Evolutionary conservation across 2,329 filamentous ascomycete species (phyloP).

Genomic region (Colletotrichum gloeosporioides): DNA sequence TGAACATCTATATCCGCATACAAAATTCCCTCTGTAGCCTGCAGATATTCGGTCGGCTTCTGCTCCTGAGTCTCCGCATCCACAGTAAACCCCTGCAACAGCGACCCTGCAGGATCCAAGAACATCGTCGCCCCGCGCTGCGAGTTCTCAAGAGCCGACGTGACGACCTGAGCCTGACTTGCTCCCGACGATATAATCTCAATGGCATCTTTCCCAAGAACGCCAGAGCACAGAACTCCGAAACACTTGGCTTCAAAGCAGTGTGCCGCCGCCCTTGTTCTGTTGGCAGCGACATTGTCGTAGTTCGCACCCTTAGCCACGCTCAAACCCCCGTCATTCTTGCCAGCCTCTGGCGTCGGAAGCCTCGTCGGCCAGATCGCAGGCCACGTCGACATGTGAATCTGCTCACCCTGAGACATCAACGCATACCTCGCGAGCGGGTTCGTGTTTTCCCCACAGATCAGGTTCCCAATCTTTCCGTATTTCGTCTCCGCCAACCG

Average conservation of each 20-base stretch:
- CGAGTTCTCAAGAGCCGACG: slow-evolving; percentile 37
- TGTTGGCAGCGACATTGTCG: slow-evolving; percentile 59
- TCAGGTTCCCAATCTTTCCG: slow-evolving; percentile 54
- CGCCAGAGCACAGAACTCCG: slow-evolving; percentile 52
- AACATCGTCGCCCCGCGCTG: slow-evolving; percentile 54
- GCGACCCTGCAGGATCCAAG: slow-evolving; percentile 54
- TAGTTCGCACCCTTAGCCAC: slow-evolving; percentile 41
- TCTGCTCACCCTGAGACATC: slow-evolving; percentile 59
- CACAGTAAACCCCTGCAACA: slow-evolving; percentile 41
- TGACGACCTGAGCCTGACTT: slow-evolving; percentile 30
- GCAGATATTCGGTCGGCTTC: slow-evolving; percentile 39
- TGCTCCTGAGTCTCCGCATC: slow-evolving; percentile 24
- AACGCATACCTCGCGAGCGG: slow-evolving; percentile 56
- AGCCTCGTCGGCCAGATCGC: slow-evolving; percentile 56
- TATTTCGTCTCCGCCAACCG: slow-evolving; percentile 47
- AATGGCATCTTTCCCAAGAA: slow-evolving; percentile 45
- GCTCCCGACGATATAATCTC: slow-evolving; percentile 35
- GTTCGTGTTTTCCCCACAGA: slow-evolving; percentile 65
- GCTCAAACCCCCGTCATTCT: neutral
- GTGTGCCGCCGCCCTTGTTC: slow-evolving; percentile 56
- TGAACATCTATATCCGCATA: slow-evolving; percentile 57
- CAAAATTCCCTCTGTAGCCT: slow-evolving; percentile 51
- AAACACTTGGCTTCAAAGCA: slow-evolving; percentile 65
- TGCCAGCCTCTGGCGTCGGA: neutral
- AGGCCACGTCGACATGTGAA: slow-evolving; percentile 62